A percentile compares a stretch with the other conserved stretches of the same genome.
Conservation (phyloP, 768 basidiomycete species). For the Auricularia auricula-judae region DNA sequence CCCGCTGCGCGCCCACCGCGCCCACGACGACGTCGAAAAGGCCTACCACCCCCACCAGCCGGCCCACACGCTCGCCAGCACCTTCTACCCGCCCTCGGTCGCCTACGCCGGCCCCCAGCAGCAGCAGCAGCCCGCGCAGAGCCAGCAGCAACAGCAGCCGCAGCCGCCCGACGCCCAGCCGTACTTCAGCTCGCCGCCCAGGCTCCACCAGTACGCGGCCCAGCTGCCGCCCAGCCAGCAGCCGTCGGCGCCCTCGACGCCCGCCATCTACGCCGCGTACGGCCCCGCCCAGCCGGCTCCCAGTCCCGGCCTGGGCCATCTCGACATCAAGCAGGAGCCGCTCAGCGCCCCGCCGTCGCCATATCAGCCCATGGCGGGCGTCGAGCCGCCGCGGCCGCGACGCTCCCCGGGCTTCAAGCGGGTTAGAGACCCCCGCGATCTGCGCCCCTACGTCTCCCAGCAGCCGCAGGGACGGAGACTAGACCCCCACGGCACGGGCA, state of each 20-base stretch:
- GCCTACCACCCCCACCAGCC: constrained; percentile 7
- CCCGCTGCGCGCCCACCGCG: constrained; percentile 17
- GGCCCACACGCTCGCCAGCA: constrained; percentile 2
- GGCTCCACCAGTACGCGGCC: constrained; percentile 51
- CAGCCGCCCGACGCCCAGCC: no score
- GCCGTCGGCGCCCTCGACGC: constrained; percentile 27
- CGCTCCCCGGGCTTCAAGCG: constrained; percentile 69
- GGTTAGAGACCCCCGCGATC: constrained; percentile 64
- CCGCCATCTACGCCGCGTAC: constrained; percentile 18
- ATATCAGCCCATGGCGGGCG: constrained; percentile 53
- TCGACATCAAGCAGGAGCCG: constrained; percentile 36
- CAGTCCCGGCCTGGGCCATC: constrained; percentile 31
- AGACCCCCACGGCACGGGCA: constrained; percentile 48
- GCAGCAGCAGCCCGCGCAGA: neutral
- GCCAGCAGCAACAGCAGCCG: no score
- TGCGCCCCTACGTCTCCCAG: constrained; percentile 61
- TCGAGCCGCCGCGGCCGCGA: constrained; percentile 56
- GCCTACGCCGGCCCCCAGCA: constrained; percentile 1
- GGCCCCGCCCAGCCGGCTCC: constrained; percentile 29
- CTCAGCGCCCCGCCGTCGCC: constrained; percentile 40
- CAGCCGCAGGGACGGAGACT: constrained; percentile 61
- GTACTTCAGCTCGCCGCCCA: neutral
- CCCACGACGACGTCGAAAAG: constrained; percentile 11
- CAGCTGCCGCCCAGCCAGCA: constrained; percentile 48
- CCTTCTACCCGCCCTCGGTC: constrained; percentile 11